Percentiles rank a stretch among this genome's conserved stretches.
These are phyloP conservation scores for Globisporangium sylvaticum DNA, from an alignment of 352 stramenopile genomes.

Conservation along the genomic window DNA sequence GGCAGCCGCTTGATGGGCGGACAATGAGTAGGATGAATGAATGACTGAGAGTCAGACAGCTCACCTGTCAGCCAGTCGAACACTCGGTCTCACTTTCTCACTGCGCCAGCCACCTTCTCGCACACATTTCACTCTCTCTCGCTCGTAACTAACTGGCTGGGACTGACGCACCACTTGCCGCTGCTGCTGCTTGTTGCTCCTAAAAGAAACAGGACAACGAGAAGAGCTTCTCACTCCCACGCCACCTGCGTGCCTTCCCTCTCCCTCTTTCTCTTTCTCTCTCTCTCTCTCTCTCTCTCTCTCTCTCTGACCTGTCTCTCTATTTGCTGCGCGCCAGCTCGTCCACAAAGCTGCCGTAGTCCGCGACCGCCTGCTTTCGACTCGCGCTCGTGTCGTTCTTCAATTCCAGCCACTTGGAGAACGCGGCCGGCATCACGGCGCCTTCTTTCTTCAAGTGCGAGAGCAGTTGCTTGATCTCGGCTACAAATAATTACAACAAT, in stretches of 20 bases:
- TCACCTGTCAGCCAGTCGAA: neutral
- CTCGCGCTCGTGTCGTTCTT: constrained; percentile 72
- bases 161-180: neutral
- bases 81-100: neutral
- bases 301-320: constrained; percentile 2
- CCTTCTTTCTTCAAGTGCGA: constrained; percentile 68
- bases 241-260: neutral
- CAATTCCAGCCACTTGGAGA: constrained; percentile 70
- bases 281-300: neutral
- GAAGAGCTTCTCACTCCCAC: neutral
- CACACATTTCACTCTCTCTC: neutral
- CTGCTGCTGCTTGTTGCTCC: neutral
- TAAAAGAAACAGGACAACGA: neutral
- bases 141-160: neutral
- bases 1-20: neutral
- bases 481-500: constrained; percentile 27
- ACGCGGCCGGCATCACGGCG: constrained; percentile 39
- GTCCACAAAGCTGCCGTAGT: constrained; percentile 72
- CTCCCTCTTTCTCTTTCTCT: too few relatives aligned
- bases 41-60: neutral
- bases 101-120: neutral
- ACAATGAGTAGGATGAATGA: neutral
- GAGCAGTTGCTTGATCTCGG: constrained; percentile 61
- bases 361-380: constrained; percentile 63
- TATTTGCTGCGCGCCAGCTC: constrained; percentile 68